Conservation (phyloP, 2,329 filamentous ascomycete species). For the Lithohypha guttulata region DNA sequence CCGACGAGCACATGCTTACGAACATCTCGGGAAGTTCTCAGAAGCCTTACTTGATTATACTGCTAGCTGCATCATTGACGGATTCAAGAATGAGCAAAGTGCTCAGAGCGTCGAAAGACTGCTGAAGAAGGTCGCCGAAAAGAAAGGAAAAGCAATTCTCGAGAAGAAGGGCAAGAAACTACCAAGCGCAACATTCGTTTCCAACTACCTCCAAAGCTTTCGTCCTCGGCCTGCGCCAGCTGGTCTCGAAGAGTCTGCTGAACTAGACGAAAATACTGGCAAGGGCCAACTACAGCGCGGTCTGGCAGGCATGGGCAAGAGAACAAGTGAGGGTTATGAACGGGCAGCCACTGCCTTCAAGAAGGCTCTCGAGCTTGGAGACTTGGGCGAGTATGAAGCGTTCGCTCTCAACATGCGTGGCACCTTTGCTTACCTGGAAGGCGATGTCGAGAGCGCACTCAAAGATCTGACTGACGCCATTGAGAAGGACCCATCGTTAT, state of each 20-base stretch:
- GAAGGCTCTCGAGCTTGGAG: constrained; percentile 71
- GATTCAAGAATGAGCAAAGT: constrained; percentile 83
- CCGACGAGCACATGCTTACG: constrained; percentile 90
- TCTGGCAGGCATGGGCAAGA: constrained; percentile 67
- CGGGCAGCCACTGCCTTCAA: constrained; percentile 79
- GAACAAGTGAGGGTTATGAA: constrained; percentile 83
- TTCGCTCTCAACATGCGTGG: constrained; percentile 94
- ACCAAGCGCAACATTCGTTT: constrained; percentile 90
- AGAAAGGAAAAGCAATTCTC: constrained; percentile 84
- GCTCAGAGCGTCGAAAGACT: constrained; percentile 84
- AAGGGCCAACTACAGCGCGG: constrained; percentile 79
- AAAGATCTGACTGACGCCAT: constrained; percentile 85
- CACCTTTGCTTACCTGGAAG: constrained; percentile 86
- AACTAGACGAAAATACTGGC: constrained; percentile 66
- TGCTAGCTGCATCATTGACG: constrained; percentile 96
- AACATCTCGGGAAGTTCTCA: constrained; percentile 81
- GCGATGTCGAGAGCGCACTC: constrained; percentile 74
- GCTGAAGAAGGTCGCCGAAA: constrained; percentile 91
- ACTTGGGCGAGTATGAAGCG: constrained; percentile 72
- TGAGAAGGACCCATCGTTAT: constrained; percentile 74
- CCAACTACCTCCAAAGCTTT: constrained; percentile 99
- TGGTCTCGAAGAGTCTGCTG: constrained; percentile 71
- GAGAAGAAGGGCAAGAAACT: constrained; percentile 71
- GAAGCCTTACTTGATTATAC: constrained; percentile 96
- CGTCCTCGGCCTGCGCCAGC: constrained; percentile 66